A percentile compares a stretch with the other conserved stretches of the same genome.
phyloP scores from a whole-genome alignment of 148 eudicot species.

The Rhododendron kiyosumense region DNA sequence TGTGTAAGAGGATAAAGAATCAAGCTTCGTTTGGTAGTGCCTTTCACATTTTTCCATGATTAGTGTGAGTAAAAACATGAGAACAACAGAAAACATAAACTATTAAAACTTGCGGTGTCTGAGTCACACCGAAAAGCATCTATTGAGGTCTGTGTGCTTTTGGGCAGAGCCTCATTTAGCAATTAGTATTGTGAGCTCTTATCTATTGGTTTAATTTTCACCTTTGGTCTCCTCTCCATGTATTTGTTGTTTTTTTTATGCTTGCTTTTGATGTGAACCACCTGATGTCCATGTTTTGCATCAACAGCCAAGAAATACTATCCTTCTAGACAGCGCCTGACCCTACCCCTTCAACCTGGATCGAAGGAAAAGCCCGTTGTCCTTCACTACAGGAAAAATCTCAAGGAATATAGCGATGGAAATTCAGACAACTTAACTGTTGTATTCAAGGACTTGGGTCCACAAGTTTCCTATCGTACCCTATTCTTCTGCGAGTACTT shows the following conservation, averaged over 20 bases:
- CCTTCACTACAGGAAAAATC: constrained; percentile 62
- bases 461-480: constrained; percentile 87
- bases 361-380: constrained; percentile 76
- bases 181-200: background rate
- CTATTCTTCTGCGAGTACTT: constrained; percentile 91
- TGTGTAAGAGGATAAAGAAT: background rate
- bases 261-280: background rate
- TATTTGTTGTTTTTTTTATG: background rate
- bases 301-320: constrained; percentile 82
- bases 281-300: constrained; percentile 20
- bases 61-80: background rate
- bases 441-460: constrained; percentile 87
- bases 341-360: constrained; percentile 75
- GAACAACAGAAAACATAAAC: background rate
- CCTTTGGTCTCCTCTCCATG: background rate
- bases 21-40: background rate
- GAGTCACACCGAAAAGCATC: background rate
- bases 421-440: constrained; percentile 49
- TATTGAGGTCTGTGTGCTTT: background rate
- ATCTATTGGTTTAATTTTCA: constrained; percentile 1
- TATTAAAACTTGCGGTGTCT: background rate
- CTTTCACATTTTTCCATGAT: background rate
- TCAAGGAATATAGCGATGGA: constrained; percentile 57
- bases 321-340: constrained; percentile 90
- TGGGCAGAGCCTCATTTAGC: background rate